These are phyloP conservation scores for Nicotiana paniculata DNA, from an alignment of 257 asterid genomes.

Conservation along the genomic window DNA sequence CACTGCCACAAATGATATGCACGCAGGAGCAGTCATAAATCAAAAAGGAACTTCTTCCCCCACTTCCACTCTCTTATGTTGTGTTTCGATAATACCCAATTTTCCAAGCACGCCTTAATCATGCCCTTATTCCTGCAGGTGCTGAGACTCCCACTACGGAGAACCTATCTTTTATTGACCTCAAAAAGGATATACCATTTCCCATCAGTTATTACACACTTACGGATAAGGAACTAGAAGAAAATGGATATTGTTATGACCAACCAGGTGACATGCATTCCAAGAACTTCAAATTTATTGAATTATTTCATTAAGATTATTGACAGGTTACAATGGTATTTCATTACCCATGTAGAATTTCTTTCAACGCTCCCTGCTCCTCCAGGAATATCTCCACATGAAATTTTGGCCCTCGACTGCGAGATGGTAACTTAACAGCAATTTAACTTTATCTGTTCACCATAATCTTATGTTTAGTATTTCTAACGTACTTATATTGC, in stretches of 20 bases:
- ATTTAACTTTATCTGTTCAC: background rate
- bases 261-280: slow-evolving; percentile 51
- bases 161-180: slow-evolving; percentile 28
- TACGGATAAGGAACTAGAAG: slow-evolving; percentile 73
- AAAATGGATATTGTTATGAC: slow-evolving; percentile 61
- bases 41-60: background rate
- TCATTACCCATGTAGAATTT: slow-evolving; percentile 50
- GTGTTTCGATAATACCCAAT: background rate
- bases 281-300: slow-evolving; percentile 1
- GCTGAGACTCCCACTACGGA: slow-evolving; percentile 22
- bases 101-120: background rate
- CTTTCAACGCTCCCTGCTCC: slow-evolving; percentile 69
- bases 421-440: slow-evolving; percentile 65
- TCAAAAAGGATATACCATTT: slow-evolving; percentile 53
- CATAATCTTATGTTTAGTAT: background rate
- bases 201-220: slow-evolving; percentile 78
- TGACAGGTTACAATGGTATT: background rate
- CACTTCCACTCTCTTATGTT: background rate
- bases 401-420: slow-evolving; percentile 83
- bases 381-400: slow-evolving; percentile 54
- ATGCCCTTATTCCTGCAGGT: slow-evolving; percentile 29
- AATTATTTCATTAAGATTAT: background rate
- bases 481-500: background rate
- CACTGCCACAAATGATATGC: background rate
- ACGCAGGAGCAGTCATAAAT: background rate